Base-by-base conservation (phyloP, 805 yeast species). In the Ogataea corticis region DNA sequence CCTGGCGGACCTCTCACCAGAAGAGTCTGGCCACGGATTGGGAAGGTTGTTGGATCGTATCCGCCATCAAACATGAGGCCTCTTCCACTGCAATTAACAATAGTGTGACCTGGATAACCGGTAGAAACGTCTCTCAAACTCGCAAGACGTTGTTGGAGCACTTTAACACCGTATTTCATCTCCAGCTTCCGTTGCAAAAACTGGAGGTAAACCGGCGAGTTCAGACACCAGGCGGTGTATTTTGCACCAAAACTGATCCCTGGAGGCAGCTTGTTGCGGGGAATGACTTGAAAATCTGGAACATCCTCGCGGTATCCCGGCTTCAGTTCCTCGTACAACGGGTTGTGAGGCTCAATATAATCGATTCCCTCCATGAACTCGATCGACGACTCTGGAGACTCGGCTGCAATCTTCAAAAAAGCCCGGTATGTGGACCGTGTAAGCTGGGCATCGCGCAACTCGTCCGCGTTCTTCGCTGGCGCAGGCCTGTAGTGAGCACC, bases 401-500 rank as follows among this genome's bases (percentile, higher is more conserved):
- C 50, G 1, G 33, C 43, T 1, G 76, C 69, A 9, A 79, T 50
- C 10, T 60, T 48, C 44, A 68, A 61, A 61, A 82, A 79, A 37
- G 63, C 68, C 9, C 57, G 40, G 36, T 68, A 73, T 0, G 89
- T 82, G 2, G 58, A 62, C 47, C 84, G 63, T 0, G 84, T 72
- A 41, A 79, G 62, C 37, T 58, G 54, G 7, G 72, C 67, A 40
- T 80, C 86, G n/a, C 70, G 56, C 36, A 50, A 52, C 13, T 78
- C 83, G 28, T 59, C 56, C 1, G 50, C 60, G 33, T 57, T 62
- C 36, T 63, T 67, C 40, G 79, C 70, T 4, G 90, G 90, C 49
- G 74, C 75, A 2, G 90, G 89, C 50, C 90, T 67, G 62, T 73
- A 84, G 60, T 84, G 88, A 1, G 91, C 91, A 14, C 91, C 91